These are phyloP conservation scores for Darksidea phi DNA, from an alignment of 495 filamentous ascomycete genomes.

Conservation along the genomic window DNA sequence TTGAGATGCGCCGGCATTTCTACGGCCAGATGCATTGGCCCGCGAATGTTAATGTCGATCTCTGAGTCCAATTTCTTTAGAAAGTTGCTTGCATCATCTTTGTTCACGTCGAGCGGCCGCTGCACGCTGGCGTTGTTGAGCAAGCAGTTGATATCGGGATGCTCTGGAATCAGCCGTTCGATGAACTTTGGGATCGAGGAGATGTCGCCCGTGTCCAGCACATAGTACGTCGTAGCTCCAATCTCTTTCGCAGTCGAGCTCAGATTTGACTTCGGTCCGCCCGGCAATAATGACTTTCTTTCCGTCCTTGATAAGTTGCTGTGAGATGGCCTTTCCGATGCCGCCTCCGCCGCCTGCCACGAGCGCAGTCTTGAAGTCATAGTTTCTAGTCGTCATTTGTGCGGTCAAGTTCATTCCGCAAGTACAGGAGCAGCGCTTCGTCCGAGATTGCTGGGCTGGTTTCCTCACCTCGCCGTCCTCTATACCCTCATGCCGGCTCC, in stretches of 20 bases:
- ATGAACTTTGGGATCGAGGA: conserved; percentile 45
- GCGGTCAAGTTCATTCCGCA: too few relatives aligned
- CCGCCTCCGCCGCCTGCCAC: conserved; percentile 52
- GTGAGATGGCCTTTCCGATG: conserved; percentile 48
- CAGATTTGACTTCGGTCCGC: conserved; percentile 50
- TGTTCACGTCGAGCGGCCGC: conserved; percentile 37
- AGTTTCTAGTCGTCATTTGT: neutral
- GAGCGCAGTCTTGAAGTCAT: conserved; percentile 15
- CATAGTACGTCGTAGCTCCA: conserved; percentile 44
- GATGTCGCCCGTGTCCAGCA: conserved; percentile 48
- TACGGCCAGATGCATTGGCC: conserved; percentile 51
- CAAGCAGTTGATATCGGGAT: conserved; percentile 52
- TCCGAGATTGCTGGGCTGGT: too few relatives aligned
- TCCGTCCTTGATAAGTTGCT: conserved; percentile 45
- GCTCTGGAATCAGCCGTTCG: conserved; percentile 38
- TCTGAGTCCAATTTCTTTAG: conserved; percentile 50
- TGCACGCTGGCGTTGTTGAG: conserved; percentile 47
- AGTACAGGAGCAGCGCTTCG: too few relatives aligned
- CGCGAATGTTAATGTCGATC: conserved; percentile 52
- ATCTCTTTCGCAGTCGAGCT: conserved; percentile 43
- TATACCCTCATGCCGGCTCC: too few relatives aligned
- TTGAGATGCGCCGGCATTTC: conserved; percentile 48
- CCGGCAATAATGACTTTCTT: conserved; percentile 52
- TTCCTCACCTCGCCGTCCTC: too few relatives aligned
- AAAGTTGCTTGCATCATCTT: conserved; percentile 32